Evolutionary conservation across 805 yeast species (phyloP), one percentile per base, ranked within the genome.

Genomic region (Kuraishia piskuri): DNA sequence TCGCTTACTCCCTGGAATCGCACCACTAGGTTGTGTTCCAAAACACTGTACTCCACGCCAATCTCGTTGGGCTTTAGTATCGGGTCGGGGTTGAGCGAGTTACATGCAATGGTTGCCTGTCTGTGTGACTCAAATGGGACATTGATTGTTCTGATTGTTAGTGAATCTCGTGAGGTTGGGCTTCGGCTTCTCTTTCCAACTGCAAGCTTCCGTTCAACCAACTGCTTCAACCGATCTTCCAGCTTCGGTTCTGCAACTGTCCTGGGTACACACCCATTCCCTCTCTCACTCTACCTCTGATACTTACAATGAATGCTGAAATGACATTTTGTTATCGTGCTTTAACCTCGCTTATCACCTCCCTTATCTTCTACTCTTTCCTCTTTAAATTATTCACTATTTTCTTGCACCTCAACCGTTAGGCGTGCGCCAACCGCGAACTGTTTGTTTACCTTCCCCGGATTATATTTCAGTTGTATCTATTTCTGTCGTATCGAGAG

Each of bases 41-140:
- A 63, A 0, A 69, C 63, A 5, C 62, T 48, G 56, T 82, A 82
- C 1, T 58, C 59, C 3, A 83, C 83, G 19, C 67, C 64, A 50
- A 90, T 72, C 64, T 88, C 94, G 52, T 78, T 73, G 1, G 84
- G 84, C 62, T 81, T 84, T 56, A 90, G 71, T n/a, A 86, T 83
- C 1, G 96, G 96, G 63, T 90, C 97, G 0, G 92, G 96, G 3
- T 69, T 60, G 22, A 89, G 72, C 2, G 89, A 73, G n/a, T 71
- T 68, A 46, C 68, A 61, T 1, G 94, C 92, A 2, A 88, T 83
- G 2, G 53, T 50, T 0, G 96, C 90, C 59, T 88, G 92, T 44
- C 67, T 62, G 1, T 60, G 63, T 3, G 71, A 73, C 56, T 76
- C 77, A 60, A 90, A 86, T 6, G 96, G 96, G 7, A 90, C 73